Percentiles rank a stretch among this genome's conserved stretches.
These are phyloP conservation scores for Cryptococcus sp. DNA, from an alignment of 1,284 basidiomycete species.

Conservation along the genomic window DNA sequence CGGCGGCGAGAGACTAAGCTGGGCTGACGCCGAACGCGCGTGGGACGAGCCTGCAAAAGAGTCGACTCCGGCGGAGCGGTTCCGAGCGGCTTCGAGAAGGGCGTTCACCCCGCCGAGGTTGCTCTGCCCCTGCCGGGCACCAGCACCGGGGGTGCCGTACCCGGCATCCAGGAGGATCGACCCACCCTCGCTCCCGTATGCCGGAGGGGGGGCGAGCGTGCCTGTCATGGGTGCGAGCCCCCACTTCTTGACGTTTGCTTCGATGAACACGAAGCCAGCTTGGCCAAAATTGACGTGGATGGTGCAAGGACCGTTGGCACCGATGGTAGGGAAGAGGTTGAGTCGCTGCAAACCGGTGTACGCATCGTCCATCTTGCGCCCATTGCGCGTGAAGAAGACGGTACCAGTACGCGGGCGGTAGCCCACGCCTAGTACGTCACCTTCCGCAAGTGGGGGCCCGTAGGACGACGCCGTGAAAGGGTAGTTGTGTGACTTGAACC, in stretches of 20 bases:
- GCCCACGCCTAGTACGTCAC: conserved; percentile 88
- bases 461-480: conserved; percentile 87
- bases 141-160: conserved; percentile 44
- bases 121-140: conserved; percentile 3
- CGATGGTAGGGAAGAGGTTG: conserved; percentile 92
- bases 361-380: conserved; percentile 89
- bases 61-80: neutral
- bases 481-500: conserved; percentile 96
- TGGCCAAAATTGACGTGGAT: conserved; percentile 94
- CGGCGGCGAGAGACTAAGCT: too few relatives aligned
- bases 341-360: conserved; percentile 80
- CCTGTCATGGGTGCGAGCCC: conserved; percentile 91
- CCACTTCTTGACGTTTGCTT: conserved; percentile 99
- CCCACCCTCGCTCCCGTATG: conserved; percentile 89
- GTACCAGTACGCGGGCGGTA: conserved; percentile 92
- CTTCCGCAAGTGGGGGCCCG: conserved; percentile 81
- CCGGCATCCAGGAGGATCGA: conserved; percentile 90
- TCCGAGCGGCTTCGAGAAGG: conserved; percentile 41
- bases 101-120: conserved; percentile 28
- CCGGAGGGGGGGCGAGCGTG: conserved; percentile 89
- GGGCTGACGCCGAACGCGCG: too few relatives aligned
- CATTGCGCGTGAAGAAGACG: conserved; percentile 94
- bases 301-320: conserved; percentile 88
- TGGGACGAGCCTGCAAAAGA: too few relatives aligned
- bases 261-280: conserved; percentile 94